Conservation (phyloP, 2,329 filamentous ascomycete species). For the Ceratocystis ficicola region DNA sequence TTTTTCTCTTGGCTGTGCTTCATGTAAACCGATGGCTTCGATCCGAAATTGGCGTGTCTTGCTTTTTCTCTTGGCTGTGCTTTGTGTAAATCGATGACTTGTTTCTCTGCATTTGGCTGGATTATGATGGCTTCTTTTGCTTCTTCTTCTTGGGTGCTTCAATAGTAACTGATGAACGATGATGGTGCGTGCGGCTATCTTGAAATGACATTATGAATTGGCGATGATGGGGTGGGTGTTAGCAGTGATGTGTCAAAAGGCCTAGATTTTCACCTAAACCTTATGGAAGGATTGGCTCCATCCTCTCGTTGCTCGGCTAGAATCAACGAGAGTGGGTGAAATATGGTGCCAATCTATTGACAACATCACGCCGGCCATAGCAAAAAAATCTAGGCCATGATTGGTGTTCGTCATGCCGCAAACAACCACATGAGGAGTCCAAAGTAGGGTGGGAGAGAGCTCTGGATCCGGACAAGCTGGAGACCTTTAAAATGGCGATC, state of each 20-base stretch:
- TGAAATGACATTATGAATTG: background rate
- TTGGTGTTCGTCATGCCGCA: constrained; percentile 8
- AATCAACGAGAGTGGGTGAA: background rate
- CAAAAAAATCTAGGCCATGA: background rate
- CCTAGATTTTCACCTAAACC: background rate
- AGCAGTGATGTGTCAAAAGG: background rate
- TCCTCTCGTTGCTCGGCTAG: background rate
- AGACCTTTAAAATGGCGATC: constrained; percentile 19
- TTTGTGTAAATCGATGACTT: background rate
- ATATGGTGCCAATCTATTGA: background rate
- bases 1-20: background rate
- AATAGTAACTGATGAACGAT: background rate
- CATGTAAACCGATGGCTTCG: no score
- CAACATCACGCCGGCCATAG: background rate
- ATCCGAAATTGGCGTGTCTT: background rate
- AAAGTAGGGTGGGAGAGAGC: background rate
- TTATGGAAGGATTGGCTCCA: background rate
- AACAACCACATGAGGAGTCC: background rate
- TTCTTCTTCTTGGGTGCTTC: background rate
- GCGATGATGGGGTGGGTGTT: background rate
- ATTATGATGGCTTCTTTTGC: background rate
- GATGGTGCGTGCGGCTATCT: background rate
- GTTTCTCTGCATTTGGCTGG: background rate
- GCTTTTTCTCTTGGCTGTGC: background rate
- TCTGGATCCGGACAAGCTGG: constrained; percentile 14